Base-by-base conservation (phyloP, 257 asterid species). In the Solanum pennellii region DNA sequence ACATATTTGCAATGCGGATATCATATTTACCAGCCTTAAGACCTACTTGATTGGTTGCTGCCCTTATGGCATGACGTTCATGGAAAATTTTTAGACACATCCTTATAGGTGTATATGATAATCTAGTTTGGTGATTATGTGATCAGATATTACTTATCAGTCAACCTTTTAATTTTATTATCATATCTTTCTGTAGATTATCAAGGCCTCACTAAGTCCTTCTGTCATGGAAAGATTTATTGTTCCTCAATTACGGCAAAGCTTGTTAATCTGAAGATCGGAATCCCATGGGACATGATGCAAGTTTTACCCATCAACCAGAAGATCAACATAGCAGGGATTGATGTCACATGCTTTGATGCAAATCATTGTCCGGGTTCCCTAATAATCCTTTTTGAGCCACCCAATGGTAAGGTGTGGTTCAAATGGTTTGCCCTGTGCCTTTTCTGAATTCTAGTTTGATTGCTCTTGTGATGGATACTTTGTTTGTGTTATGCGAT, bases 321-420 rank as follows among this genome's bases (percentile, higher is more conserved):
- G 91, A 97, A 88, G 95, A 91, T 93, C 87, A 94, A 86, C 87
- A 90, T 97, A 79, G 98, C 93, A 86, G 99, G 99, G 73, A 87
- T 88, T 74, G 89, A 93, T 71, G 94, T 97, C 82, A 97, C 98
- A 20, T 95, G 98, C 90, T 97, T 94, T 86, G 97, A 97, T 88
- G 98, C 99, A 89, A 97, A 97, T 91, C 99, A 97, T 90, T 97
- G 99, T 88, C 99, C 99, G 27, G 99, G 99, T 89, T 95, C 99
- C 62, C 87, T 97, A 84, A 92, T 97, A 85, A 92, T 97, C 87
- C 92, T 97, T 86, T 97, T 97, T 87, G 99, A 97, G 89, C 98
- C 97, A 39, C 94, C 98, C 86, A 94, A 91, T 56, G 93, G 95
- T 87, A 93, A 95, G 99, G 99, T 95, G 90, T 35, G 96, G 87